Percentiles rank a stretch among this genome's conserved stretches.
Conservation (phyloP, 257 asterid species). For the Lycium barbarum region DNA sequence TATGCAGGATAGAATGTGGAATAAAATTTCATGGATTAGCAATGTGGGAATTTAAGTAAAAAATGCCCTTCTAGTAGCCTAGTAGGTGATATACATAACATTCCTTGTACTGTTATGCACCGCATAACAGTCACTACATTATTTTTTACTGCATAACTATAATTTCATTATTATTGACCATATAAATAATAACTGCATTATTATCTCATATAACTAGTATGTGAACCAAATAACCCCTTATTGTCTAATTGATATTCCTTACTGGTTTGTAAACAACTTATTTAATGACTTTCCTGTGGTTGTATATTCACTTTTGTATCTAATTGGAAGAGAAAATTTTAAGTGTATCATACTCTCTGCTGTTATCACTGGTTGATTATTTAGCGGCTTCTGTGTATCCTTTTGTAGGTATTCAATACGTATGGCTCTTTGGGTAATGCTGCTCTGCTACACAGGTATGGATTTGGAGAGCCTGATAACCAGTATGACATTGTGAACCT, state of each 20-base stretch:
- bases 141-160: not conserved
- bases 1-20: not conserved
- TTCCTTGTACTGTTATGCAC: not conserved
- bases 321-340: not conserved
- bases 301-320: conserved; percentile 3
- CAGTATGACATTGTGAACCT: conserved; percentile 84
- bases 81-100: not conserved
- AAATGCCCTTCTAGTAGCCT: not conserved
- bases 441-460: conserved; percentile 94
- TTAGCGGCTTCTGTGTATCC: conserved; percentile 5
- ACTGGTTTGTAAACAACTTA: conserved; percentile 15
- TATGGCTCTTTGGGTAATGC: conserved; percentile 88
- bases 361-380: not conserved
- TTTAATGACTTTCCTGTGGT: not conserved
- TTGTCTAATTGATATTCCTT: not conserved
- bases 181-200: not conserved
- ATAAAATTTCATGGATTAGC: not conserved
- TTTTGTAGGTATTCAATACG: conserved; percentile 81
- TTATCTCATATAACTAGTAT: not conserved
- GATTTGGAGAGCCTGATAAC: conserved; percentile 82
- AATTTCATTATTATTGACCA: not conserved
- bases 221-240: not conserved
- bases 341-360: not conserved
- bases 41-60: not conserved
- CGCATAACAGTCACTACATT: not conserved